Evolutionary conservation across 2,329 filamentous ascomycete genomes (phyloP).

Genomic region (Orbilia ellipsospora): DNA sequence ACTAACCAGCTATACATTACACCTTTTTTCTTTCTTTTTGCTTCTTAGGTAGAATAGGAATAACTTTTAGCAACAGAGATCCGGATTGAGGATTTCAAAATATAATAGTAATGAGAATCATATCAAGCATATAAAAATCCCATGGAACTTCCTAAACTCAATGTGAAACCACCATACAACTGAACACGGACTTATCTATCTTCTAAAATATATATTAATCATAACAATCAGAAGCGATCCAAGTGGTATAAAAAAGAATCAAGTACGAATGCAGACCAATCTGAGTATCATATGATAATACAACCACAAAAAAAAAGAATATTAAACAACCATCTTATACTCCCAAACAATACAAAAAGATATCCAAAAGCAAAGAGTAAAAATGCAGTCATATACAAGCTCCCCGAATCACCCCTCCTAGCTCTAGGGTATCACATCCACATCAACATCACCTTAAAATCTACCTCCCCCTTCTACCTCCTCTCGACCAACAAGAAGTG

Average conservation of each 20-base stretch:
- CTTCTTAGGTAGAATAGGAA: not conserved
- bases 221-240: no score
- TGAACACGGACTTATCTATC: no score
- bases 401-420: no score
- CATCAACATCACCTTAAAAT: not conserved
- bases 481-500: constrained; percentile 91
- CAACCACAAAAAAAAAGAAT: constrained; percentile 22
- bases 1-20: no score
- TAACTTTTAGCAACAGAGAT: not conserved
- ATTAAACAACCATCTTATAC: constrained; percentile 18
- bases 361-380: constrained; percentile 7
- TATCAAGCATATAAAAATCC: no score
- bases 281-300: constrained; percentile 38
- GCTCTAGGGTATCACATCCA: constrained; percentile 13
- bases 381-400: constrained; percentile 35
- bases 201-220: no score
- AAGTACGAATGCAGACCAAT: constrained; percentile 16
- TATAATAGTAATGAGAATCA: not conserved
- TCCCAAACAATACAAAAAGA: constrained; percentile 20
- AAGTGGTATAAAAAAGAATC: no score
- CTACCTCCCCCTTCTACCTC: constrained; percentile 15
- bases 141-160: no score
- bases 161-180: no score
- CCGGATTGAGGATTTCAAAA: not conserved
- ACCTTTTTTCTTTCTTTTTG: constrained; percentile 6